Base-by-base conservation (phyloP, 805 yeast species). In the Metschnikowia reukaufii region DNA sequence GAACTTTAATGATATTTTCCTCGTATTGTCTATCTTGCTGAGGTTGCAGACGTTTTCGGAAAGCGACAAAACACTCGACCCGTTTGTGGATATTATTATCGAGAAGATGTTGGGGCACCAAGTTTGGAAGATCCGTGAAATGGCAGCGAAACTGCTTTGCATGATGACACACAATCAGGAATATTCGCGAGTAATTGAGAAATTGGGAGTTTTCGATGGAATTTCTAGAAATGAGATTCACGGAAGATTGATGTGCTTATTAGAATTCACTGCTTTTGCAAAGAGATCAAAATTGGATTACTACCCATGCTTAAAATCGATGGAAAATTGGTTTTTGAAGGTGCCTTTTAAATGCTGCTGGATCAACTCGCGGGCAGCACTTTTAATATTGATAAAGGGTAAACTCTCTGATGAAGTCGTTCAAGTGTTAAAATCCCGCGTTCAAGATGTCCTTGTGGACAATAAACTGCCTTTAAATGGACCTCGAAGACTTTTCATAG, bases 61-160 rank as follows among this genome's bases (percentile, higher is more conserved):
- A 0, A 75, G 76, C 47, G 71, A 68, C 36, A 17, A 23, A 18
- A 84, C 81, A 0, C 60, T 86, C 40, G 66, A 65, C 6, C 79
- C 70, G 5, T 85, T 89, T 56, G 66, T 71, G 54, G 70, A 20
- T 43, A 57, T 16, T 75, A 40, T 64, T 12, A 21, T 36, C 6
- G 21, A 42, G 13, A 31, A 44, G 4, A 56, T 84, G 51, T 66
- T 91, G 25, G 68, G 69, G 0, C 78, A 81, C 49, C 65, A 64
- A 36, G 70, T 75, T 45, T 92, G 96, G 96, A 89, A 89, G 57
- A 76, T 94, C 7, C 76, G 99, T 51, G 97, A 91, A 59, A 79
- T 88, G 79, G 86, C 96, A 0, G 88, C 96, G 0, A 74, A 83
- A 58, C 79, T 89, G 4, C 57, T 88, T 1, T 78, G 84, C 0